phyloP scores from a whole-genome alignment of 108 stramenopile genomes.

The Heterococcus sp. region DNA sequence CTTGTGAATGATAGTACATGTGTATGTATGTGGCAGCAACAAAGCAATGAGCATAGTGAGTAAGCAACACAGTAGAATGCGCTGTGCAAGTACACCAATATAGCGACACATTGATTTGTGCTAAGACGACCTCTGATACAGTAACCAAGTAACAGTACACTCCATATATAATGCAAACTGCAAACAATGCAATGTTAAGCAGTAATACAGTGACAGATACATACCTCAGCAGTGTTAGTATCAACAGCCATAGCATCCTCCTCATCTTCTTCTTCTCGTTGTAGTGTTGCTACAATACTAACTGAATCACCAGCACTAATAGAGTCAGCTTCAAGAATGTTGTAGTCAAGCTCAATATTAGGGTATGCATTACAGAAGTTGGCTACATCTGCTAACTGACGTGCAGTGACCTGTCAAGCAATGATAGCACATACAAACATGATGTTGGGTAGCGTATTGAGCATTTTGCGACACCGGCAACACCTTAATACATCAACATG shows the following conservation, averaged over 20 bases:
- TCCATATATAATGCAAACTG: too few species aligned
- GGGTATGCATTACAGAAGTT: constrained; percentile 97
- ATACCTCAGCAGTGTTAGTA: not conserved
- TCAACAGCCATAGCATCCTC: constrained; percentile 26
- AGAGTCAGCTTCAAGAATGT: constrained; percentile 74
- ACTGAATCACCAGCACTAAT: constrained; percentile 81
- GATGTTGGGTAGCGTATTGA: too few species aligned
- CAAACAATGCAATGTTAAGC: too few species aligned
- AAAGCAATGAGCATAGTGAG: too few species aligned
- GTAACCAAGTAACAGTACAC: too few species aligned
- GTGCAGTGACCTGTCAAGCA: constrained; percentile 5
- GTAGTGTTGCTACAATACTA: constrained; percentile 73
- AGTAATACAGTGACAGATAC: not conserved
- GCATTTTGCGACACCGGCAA: too few species aligned
- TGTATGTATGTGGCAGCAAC: too few species aligned
- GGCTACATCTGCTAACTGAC: constrained; percentile 89
- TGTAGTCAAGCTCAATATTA: constrained; percentile 81
- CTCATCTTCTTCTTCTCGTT: constrained; percentile 79
- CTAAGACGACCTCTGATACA: not conserved
- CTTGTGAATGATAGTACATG: too few species aligned
- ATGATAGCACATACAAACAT: too few species aligned
- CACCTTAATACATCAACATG: too few species aligned
- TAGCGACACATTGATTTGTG: not conserved
- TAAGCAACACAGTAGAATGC: too few species aligned
- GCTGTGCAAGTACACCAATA: too few species aligned